Conservation (phyloP, 2,329 filamentous ascomycete species). For the Ophiostoma ulmi region DNA sequence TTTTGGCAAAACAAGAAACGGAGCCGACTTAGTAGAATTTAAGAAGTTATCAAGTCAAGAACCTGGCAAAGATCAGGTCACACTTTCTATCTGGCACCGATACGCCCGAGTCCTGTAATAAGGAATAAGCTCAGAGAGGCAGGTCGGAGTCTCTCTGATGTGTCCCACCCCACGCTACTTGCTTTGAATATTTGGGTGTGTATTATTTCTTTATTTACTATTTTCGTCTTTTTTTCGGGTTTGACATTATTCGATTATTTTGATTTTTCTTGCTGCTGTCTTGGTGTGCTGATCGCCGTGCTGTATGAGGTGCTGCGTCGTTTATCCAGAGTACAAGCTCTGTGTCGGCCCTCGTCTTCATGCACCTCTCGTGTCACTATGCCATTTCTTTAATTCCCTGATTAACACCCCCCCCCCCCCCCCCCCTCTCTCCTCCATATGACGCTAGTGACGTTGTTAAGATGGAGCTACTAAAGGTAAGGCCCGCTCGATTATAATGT, state of each 20-base stretch:
- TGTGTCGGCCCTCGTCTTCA: neutral
- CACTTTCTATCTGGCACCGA: constrained; percentile 11
- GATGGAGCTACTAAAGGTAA: constrained; percentile 5
- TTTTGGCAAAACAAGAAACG: neutral
- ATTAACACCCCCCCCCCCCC: neutral
- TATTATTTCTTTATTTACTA: neutral
- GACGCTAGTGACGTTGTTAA: constrained; percentile 12
- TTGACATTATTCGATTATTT: neutral
- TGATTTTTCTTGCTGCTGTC: neutral
- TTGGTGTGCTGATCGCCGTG: neutral
- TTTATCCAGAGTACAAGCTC: constrained; percentile 10
- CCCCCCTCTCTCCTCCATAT: neutral
- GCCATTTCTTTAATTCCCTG: neutral
- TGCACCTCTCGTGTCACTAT: neutral
- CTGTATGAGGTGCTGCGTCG: neutral
- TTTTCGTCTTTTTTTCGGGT: neutral
- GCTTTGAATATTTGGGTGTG: neutral
- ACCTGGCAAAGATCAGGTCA: constrained; percentile 5
- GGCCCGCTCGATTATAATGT: constrained; percentile 8
- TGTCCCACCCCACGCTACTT: constrained; percentile 10
- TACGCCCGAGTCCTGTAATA: constrained; percentile 15
- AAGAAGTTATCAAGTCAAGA: constrained; percentile 1
- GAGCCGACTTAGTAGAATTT: neutral
- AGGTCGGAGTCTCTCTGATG: neutral
- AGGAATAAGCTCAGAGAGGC: constrained; percentile 2